phyloP scores from a whole-genome alignment of 805 yeast genomes.

The Kodamaea neixiangensis region DNA sequence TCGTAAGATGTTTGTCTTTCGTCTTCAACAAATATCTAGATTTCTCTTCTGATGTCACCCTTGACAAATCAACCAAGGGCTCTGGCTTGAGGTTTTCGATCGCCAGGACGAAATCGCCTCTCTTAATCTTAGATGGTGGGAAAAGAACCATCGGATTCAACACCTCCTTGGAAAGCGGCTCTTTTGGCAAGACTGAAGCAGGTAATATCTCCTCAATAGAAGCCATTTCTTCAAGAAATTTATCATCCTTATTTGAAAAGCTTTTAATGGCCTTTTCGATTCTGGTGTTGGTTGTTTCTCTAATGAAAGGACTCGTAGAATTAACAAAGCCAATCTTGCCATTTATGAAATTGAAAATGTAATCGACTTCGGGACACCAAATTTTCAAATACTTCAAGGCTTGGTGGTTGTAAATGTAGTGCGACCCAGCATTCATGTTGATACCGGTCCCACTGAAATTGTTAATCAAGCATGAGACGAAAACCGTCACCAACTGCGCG shows the following conservation, averaged over 20 bases:
- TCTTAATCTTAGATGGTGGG: constrained; percentile 23
- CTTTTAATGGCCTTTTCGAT: background rate
- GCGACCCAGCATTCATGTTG: constrained; percentile 24
- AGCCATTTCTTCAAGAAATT: background rate
- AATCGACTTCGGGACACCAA: constrained; percentile 38
- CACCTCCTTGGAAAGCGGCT: constrained; percentile 10
- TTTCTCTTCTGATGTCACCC: constrained; percentile 24
- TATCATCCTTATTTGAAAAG: background rate
- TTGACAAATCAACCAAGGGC: constrained; percentile 34
- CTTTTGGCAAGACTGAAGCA: constrained; percentile 17
- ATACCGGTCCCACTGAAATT: constrained; percentile 28
- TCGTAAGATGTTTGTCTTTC: background rate
- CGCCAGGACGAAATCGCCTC: background rate
- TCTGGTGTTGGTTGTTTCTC: constrained; percentile 6
- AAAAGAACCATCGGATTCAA: constrained; percentile 32
- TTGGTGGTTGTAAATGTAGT: constrained; percentile 30
- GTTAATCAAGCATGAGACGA: constrained; percentile 31
- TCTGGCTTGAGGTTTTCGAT: constrained; percentile 6
- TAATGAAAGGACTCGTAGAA: constrained; percentile 2
- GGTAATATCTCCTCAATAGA: constrained; percentile 7
- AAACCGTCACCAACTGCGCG: constrained; percentile 31
- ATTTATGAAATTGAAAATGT: constrained; percentile 11
- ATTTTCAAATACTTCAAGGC: constrained; percentile 32
- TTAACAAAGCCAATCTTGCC: background rate
- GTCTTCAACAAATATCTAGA: background rate